Conservation (phyloP, 805 yeast genomes). For the Suhomyces canberraensis region DNA sequence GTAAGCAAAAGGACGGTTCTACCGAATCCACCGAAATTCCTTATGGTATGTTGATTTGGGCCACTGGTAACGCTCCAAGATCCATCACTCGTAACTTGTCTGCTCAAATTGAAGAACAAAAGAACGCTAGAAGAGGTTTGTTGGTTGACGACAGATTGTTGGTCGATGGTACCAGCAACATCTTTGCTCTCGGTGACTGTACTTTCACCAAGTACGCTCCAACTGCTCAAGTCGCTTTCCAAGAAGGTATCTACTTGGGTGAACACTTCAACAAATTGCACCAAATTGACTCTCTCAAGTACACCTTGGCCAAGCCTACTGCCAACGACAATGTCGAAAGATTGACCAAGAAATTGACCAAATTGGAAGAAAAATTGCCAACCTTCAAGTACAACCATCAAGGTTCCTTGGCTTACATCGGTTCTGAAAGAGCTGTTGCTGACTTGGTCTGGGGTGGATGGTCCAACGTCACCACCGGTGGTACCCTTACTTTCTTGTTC, state of each 20-base stretch:
- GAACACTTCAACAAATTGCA: conserved; percentile 62
- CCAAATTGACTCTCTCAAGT: conserved; percentile 57
- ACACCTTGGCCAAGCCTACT: conserved; percentile 33
- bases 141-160: conserved; percentile 78
- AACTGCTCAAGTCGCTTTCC: conserved; percentile 97
- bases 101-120: conserved; percentile 67
- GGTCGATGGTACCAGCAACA: conserved; percentile 77
- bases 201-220: conserved; percentile 90
- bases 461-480: conserved; percentile 78
- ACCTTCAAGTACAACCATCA: conserved; percentile 81
- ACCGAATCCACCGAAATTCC: conserved; percentile 64
- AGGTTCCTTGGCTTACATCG: conserved; percentile 94
- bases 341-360: conserved; percentile 45
- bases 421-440: conserved; percentile 90
- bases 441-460: conserved; percentile 79
- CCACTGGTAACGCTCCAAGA: conserved; percentile 94
- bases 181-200: conserved; percentile 93
- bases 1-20: conserved; percentile 63
- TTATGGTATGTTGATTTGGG: conserved; percentile 94
- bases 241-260: conserved; percentile 84
- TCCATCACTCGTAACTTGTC: conserved; percentile 66
- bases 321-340: conserved; percentile 43
- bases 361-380: conserved; percentile 41
- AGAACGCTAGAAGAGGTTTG: conserved; percentile 86
- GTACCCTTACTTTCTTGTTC: conserved; percentile 82